phyloP scores from a whole-genome alignment of 768 basidiomycete species.

The Boletus pseudo-olivaceus region DNA sequence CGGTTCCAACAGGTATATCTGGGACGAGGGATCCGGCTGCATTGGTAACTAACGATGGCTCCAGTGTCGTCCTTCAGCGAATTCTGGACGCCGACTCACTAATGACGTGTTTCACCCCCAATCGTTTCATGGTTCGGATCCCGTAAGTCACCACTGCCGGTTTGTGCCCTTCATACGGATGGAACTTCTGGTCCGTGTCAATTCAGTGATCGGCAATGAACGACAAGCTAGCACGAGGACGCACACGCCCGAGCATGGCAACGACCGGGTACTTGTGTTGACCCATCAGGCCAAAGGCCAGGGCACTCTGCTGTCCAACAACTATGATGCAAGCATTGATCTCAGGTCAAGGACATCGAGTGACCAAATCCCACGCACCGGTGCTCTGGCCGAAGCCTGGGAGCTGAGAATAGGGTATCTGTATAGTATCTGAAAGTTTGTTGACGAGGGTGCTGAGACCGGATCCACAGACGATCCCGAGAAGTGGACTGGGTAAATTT shows the following conservation, averaged over 20 bases:
- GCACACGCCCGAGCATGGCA: constrained; percentile 83
- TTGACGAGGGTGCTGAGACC: constrained; percentile 75
- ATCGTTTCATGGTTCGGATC: constrained; percentile 69
- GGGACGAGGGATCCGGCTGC: constrained; percentile 82
- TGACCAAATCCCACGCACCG: constrained; percentile 40
- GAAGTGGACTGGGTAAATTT: constrained; percentile 50
- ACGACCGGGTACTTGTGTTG: constrained; percentile 71
- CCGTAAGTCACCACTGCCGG: constrained; percentile 72
- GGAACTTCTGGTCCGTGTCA: constrained; percentile 50
- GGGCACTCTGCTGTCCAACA: constrained; percentile 71
- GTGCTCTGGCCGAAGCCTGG: constrained; percentile 77
- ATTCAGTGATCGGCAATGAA: not conserved
- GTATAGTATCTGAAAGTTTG: constrained; percentile 50
- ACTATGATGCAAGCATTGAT: constrained; percentile 41
- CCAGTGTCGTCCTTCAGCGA: not conserved
- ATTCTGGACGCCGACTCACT: constrained; percentile 45
- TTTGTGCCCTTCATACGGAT: constrained; percentile 80
- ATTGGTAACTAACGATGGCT: constrained; percentile 64
- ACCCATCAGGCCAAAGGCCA: constrained; percentile 81
- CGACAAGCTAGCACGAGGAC: constrained; percentile 18
- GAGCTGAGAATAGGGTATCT: constrained; percentile 63
- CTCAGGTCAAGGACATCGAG: not conserved
- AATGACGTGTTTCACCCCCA: constrained; percentile 74
- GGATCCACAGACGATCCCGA: constrained; percentile 86
- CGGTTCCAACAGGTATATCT: constrained; percentile 71